Base-by-base conservation (phyloP, 2,329 filamentous ascomycete genomes). In the Beauveria caledonica region DNA sequence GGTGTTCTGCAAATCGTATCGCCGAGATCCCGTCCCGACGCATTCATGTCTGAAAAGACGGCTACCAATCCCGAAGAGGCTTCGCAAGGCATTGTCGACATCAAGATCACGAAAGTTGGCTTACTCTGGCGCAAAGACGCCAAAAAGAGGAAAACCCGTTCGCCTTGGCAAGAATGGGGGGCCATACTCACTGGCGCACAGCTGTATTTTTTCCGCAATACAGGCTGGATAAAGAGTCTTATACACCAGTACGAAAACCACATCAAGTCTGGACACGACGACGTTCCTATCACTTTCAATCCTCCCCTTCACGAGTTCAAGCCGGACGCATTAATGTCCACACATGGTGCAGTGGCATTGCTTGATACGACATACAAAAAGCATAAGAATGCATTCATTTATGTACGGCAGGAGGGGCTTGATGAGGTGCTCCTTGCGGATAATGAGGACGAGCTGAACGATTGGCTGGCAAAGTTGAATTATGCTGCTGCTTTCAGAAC, bases 121-220 rank as follows among this genome's bases (percentile, higher is more conserved):
- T 77, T 96, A 1, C 73, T 99, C 36, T 99, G 94, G 94, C 86
- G 94, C 49, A 99, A 99, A 71, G 92, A 96, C 64, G 77, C 82
- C 1, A 97, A 96, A 76, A 96, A 93, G 75, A 93, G 94, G 76
- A 96, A 95, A 73, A 88, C 92, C 0, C 84, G 93, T 48, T 97
- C 93, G 11, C 93, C 94, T 1, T 99, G 94, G 94, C 93, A 97
- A 70, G 94, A 99, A 80, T 99, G 94, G 94, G 94, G 94, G 57
- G 94, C 92, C 25, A 89, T 99, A 62, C 81, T 99, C 33, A 99
- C 94, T 0, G 91, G 93, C n/a, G 95, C 94, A 6, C 93, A 97
- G 69, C 82, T 99, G 8, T 99, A 97, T 72, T 91, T 99, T 73
- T 99, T 97, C 77, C 87, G 90, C 61, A 97, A 97, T 70, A 88